These are phyloP conservation scores for Saussurea involucrata DNA, from an alignment of 129 eudicot genomes.

Conservation along the genomic window DNA sequence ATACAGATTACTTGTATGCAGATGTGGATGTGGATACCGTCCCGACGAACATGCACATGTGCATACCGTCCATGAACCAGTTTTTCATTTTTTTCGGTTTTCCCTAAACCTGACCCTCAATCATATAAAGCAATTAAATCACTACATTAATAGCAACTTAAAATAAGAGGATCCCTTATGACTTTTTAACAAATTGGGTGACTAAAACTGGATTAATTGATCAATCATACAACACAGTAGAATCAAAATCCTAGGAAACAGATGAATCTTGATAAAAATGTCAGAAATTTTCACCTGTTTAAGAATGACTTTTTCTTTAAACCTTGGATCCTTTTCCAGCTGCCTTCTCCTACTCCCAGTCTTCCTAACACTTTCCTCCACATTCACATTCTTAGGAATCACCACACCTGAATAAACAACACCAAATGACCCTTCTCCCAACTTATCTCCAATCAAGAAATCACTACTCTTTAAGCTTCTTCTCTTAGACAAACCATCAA, in stretches of 20 bases:
- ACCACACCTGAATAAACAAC: constrained; percentile 85
- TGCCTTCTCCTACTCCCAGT: constrained; percentile 50
- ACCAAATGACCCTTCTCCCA: constrained; percentile 98
- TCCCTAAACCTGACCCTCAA: too few relatives aligned
- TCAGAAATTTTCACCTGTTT: constrained; percentile 60
- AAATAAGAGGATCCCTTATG: not conserved
- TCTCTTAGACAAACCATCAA: constrained; percentile 60
- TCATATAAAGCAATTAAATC: not conserved
- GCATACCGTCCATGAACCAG: too few relatives aligned
- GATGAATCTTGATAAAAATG: not conserved
- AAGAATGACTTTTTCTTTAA: constrained; percentile 81
- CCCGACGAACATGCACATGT: too few relatives aligned
- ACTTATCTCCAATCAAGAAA: constrained; percentile 68
- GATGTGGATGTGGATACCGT: too few relatives aligned
- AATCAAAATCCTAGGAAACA: not conserved
- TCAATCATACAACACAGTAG: not conserved
- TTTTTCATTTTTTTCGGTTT: too few relatives aligned
- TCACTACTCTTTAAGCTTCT: constrained; percentile 59
- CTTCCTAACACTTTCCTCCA: constrained; percentile 44
- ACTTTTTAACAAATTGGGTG: not conserved
- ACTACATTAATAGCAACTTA: not conserved
- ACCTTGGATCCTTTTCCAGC: constrained; percentile 53
- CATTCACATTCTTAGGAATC: constrained; percentile 62
- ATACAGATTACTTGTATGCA: too few relatives aligned
- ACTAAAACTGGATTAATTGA: not conserved